Evolutionary conservation across 2,329 filamentous ascomycete genomes (phyloP).

Genomic region (Alternaria tenuissima): DNA sequence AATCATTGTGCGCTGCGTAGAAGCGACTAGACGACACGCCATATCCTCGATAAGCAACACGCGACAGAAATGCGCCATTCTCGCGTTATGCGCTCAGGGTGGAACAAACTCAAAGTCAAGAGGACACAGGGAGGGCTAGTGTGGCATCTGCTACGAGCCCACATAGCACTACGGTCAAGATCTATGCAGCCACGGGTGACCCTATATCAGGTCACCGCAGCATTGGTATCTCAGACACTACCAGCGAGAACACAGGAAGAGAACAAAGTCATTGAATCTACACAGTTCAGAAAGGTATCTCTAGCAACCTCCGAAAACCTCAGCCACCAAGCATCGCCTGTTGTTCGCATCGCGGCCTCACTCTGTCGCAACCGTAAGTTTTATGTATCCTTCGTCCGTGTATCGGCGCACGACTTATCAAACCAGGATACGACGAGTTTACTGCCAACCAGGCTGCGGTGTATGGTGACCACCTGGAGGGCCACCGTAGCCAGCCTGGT

Average conservation of each 20-base stretch:
- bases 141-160: too few relatives aligned
- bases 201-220: too few relatives aligned
- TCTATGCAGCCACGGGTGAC: too few relatives aligned
- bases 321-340: background rate
- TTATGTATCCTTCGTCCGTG: background rate
- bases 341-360: background rate
- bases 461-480: conserved; percentile 14
- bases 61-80: too few relatives aligned
- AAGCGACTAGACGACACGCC: too few relatives aligned
- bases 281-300: conserved; percentile 16
- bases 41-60: too few relatives aligned
- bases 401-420: background rate
- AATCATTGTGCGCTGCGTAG: too few relatives aligned
- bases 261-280: conserved; percentile 13
- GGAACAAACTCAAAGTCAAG: too few relatives aligned
- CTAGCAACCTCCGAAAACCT: background rate
- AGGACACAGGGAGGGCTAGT: too few relatives aligned
- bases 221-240: background rate
- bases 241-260: background rate
- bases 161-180: too few relatives aligned
- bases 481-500: conserved; percentile 22
- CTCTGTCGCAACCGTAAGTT: background rate
- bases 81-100: too few relatives aligned
- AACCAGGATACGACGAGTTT: background rate
- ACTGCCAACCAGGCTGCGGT: conserved; percentile 40